Base-by-base conservation (phyloP, 2,329 filamentous ascomycete genomes). In the Penicillium palitans region DNA sequence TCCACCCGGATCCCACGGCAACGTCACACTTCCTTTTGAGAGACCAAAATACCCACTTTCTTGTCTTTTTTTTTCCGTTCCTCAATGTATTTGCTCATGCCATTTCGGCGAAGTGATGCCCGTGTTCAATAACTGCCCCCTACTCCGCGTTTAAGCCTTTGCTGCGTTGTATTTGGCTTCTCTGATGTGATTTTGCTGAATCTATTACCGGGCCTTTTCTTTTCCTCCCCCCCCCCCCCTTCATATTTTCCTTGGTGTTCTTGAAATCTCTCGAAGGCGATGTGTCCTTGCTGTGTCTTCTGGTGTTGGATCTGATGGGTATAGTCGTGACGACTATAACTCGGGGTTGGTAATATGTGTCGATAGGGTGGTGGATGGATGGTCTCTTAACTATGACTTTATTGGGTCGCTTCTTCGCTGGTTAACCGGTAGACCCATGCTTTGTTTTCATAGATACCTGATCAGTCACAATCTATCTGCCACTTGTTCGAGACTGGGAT, bases 1-100 rank as follows among this genome's bases (percentile, higher is more conserved):
- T 35, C 55, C 50, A 44, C 40, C 37, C 52, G 58, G 52, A 55
- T 59, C 57, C 49, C 58, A 62, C 55, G 41, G 42, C 58, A 58
- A 60, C 42, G 40, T 57, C 59, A 46, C 57, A 65, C 56, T 54
- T 33, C 46, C 45, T 47, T 39, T 59, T 24, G 60, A 67, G 62
- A 61, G 47, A 66, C 57, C 56, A 59, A 55, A 63, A 62, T 58
- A 63, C 56, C 48, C 35, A 12, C 50, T 57, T 58, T 33, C 42
- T 45, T 52, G 46, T 35, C 31, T 41, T 31, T 37, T 41, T 33
- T 33, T 39, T 33, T 39, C 41, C 37, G 44, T 57, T 29, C 33
- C 50, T 19, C 40, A 6, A 46, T 63, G 58, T 65, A 62, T 59
- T 66, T 59, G 57, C 61, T 59, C 53, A 63, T 61, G 57, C 49